Percentiles rank a stretch among this genome's conserved stretches.
These are phyloP conservation scores for Nicotiana attenuata DNA, from an alignment of 257 asterid species.

Conservation along the genomic window DNA sequence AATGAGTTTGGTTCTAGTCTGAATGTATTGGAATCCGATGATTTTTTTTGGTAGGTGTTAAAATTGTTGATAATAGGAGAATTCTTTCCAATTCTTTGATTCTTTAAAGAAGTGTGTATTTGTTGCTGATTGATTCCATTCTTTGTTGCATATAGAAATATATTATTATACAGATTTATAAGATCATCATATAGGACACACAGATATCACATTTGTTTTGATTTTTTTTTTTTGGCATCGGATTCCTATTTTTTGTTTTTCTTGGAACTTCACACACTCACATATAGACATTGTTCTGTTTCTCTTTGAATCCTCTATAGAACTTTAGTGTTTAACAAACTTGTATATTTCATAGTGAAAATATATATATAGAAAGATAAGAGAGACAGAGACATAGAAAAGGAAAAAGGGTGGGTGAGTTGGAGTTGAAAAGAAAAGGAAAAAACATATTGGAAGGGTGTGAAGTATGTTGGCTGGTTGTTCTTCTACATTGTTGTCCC, in stretches of 20 bases:
- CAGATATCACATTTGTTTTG: slow-evolving; percentile 16
- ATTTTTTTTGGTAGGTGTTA: slow-evolving; percentile 35
- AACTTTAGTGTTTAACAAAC: slow-evolving; percentile 10
- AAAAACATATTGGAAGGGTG: slow-evolving; percentile 33
- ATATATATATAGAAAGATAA: slow-evolving; percentile 5
- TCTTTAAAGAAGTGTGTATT: slow-evolving; percentile 36
- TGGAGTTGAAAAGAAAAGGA: slow-evolving; percentile 30
- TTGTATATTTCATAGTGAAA: slow-evolving; percentile 10
- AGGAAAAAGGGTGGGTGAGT: slow-evolving; percentile 42
- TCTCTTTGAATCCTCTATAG: slow-evolving; percentile 54
- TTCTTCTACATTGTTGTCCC: slow-evolving; percentile 86
- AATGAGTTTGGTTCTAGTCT: slow-evolving; percentile 30
- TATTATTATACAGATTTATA: slow-evolving; percentile 17
- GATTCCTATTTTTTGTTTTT: slow-evolving; percentile 60
- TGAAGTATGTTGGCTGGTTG: slow-evolving; percentile 99
- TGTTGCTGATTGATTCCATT: slow-evolving; percentile 45
- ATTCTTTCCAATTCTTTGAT: slow-evolving; percentile 57
- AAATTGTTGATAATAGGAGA: slow-evolving; percentile 31
- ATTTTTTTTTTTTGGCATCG: slow-evolving; percentile 64
- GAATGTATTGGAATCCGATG: slow-evolving; percentile 90
- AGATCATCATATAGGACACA: slow-evolving; percentile 50
- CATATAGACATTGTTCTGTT: slow-evolving; percentile 47
- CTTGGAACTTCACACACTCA: slow-evolving; percentile 60
- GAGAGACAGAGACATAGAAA: slow-evolving; percentile 21
- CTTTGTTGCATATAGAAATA: slow-evolving; percentile 63